Percentiles rank a stretch among this genome's conserved stretches.
Evolutionary conservation across 495 filamentous ascomycete species (phyloP).

Genomic region (Hyaloscypha variabilis): DNA sequence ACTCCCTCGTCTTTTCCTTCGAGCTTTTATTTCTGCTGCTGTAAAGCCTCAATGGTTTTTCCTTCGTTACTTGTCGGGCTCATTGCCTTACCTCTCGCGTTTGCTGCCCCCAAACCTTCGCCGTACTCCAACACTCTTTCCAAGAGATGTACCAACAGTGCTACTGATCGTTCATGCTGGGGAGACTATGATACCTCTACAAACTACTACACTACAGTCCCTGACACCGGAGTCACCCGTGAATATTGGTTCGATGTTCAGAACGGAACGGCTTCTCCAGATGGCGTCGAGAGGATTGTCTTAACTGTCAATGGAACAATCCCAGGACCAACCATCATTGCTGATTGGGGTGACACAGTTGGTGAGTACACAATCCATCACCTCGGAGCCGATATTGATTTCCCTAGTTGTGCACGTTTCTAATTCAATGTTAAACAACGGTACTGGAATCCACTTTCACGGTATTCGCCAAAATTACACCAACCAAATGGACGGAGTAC

Average conservation of each 20-base stretch:
- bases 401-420: slow-evolving; percentile 14
- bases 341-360: slow-evolving; percentile 40
- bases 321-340: slow-evolving; percentile 42
- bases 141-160: slow-evolving; percentile 23
- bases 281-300: slow-evolving; percentile 46
- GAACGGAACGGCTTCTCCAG: slow-evolving; percentile 47
- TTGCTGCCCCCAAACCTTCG: slow-evolving; percentile 7
- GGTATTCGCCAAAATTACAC: slow-evolving; percentile 44
- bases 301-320: slow-evolving; percentile 46
- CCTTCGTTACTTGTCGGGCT: background rate
- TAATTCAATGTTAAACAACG: slow-evolving; percentile 22
- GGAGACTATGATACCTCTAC: slow-evolving; percentile 54
- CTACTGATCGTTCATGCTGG: slow-evolving; percentile 35
- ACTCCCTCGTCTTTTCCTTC: too few relatives aligned
- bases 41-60: background rate
- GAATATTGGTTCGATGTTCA: slow-evolving; percentile 46
- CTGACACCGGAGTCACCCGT: slow-evolving; percentile 47
- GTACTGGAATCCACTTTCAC: slow-evolving; percentile 56
- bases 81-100: background rate
- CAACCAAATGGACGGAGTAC: slow-evolving; percentile 43
- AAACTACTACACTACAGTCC: slow-evolving; percentile 50
- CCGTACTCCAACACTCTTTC: background rate
- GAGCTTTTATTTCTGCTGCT: too few relatives aligned
- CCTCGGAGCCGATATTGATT: slow-evolving; percentile 33
- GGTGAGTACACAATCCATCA: slow-evolving; percentile 32